These are phyloP conservation scores for Dissoconium aciculare DNA, from an alignment of 2,329 filamentous ascomycete species.

Conservation along the genomic window DNA sequence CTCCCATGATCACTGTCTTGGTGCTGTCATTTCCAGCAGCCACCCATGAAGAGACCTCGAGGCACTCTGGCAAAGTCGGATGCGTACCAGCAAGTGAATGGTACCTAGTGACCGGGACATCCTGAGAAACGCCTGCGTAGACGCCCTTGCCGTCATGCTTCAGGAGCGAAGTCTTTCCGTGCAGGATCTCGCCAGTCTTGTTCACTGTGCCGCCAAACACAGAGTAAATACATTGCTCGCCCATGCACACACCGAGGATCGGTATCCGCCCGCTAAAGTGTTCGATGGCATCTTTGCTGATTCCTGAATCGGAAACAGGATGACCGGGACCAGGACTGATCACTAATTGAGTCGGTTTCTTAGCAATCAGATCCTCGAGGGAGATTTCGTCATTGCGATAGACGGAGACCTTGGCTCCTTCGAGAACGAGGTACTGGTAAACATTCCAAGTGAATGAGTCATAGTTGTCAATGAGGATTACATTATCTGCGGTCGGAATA, in stretches of 20 bases:
- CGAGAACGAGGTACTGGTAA: constrained; percentile 94
- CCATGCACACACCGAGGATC: constrained; percentile 96
- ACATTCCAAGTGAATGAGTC: constrained; percentile 99
- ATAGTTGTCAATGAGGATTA: constrained; percentile 96
- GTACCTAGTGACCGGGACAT: constrained; percentile 80
- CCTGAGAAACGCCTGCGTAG: constrained; percentile 65
- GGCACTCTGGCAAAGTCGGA: constrained; percentile 64
- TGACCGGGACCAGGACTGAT: constrained; percentile 92
- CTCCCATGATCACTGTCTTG: constrained; percentile 87
- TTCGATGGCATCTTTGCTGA: constrained; percentile 81
- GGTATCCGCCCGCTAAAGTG: constrained; percentile 92
- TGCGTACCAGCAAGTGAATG: constrained; percentile 91
- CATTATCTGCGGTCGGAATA: constrained; percentile 68
- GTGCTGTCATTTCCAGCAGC: constrained; percentile 56
- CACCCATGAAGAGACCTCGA: constrained; percentile 88
- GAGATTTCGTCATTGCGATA: constrained; percentile 85
- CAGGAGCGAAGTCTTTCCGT: constrained; percentile 89
- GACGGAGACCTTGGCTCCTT: constrained; percentile 80
- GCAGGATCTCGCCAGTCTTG: constrained; percentile 88
- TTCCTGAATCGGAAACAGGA: constrained; percentile 75
- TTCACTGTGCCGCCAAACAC: constrained; percentile 83
- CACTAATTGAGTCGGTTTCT: constrained; percentile 83
- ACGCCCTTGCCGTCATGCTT: constrained; percentile 85
- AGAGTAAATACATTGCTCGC: constrained; percentile 94
- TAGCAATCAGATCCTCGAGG: constrained; percentile 64